Base-by-base conservation (phyloP, 306 rosid species). In the Albizia julibrissin region DNA sequence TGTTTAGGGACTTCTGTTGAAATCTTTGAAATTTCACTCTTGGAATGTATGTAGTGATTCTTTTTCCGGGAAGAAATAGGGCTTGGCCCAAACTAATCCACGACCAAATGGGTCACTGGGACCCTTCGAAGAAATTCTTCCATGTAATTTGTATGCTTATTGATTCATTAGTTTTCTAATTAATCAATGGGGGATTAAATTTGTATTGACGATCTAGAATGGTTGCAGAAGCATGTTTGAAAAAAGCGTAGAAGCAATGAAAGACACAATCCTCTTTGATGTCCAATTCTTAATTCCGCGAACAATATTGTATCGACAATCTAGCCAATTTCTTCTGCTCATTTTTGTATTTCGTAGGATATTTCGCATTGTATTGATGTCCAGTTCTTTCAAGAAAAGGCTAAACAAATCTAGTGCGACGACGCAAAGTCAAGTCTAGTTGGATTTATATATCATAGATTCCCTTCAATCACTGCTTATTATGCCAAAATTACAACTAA, bases 141-240 rank as follows among this genome's bases (percentile, higher is more conserved):
- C 39, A 13, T 83, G 84, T 67, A 14, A 56, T 71, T 49, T 83
- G 87, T 58, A 43, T 67, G 83, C 79, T 13, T 59, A 47, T 78
- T 72, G 18, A 82, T 82, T 84, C 80, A 77, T 82, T 80, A 56
- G 40, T 76, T 79, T 74, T 76, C 80, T 59, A 29, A 37, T 84
- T 78, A 75, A 70, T 69, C 9, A 56, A n/a, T 54, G 31, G 10
- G 46, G 78, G 80, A 78, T 18, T 64, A 33, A 72, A 65, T 82
- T 67, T 84, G 91, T 82, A 81, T 67, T 73, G 80, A 72, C 85
- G 74, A 65, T 34, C 42, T 56, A 14, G 22, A 18, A 44, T 43
- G 56, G 75, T 15, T 43, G 37, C n/a, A 14, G 34, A 24, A 22
- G 66, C 50, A 26, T 69, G 64, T 50, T 72, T n/a, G n/a, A 4